phyloP scores from a whole-genome alignment of 352 stramenopile species.

The Phytophthora fragariaefolia region DNA sequence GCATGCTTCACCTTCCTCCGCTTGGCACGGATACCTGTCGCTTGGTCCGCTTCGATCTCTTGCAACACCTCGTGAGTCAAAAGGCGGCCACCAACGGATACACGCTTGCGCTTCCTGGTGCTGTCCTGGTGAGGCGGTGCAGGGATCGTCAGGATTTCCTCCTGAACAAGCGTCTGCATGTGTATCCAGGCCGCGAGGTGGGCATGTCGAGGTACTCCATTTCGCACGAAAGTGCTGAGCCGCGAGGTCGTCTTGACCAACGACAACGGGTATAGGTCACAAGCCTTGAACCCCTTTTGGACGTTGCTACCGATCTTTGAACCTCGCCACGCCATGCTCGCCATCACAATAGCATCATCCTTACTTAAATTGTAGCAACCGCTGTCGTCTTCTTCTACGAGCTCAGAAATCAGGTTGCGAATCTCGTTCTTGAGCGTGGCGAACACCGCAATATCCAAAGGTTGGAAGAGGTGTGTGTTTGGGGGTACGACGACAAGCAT shows the following conservation, averaged over 20 bases:
- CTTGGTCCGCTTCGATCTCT: not conserved
- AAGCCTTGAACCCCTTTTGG: slow-evolving; percentile 7
- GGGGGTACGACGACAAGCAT: slow-evolving; percentile 17
- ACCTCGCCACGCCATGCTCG: slow-evolving; percentile 6
- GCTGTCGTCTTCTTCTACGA: slow-evolving; percentile 8
- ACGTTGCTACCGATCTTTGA: slow-evolving; percentile 8
- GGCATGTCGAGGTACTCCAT: not conserved
- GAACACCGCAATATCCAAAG: slow-evolving; percentile 31
- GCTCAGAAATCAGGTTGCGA: slow-evolving; percentile 2
- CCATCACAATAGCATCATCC: slow-evolving; percentile 1
- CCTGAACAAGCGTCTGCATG: not conserved
- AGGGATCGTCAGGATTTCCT: slow-evolving; percentile 5
- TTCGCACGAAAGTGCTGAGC: not conserved
- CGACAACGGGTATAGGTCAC: slow-evolving; percentile 21
- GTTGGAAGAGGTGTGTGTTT: slow-evolving; percentile 30
- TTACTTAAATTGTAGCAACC: slow-evolving; percentile 11
- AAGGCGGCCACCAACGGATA: not conserved
- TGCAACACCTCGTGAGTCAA: slow-evolving; percentile 12
- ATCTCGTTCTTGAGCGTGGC: slow-evolving; percentile 20
- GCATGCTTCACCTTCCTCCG: not conserved
- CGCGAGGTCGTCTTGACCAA: slow-evolving; percentile 10
- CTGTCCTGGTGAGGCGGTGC: not conserved
- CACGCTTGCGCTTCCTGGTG: slow-evolving; percentile 7
- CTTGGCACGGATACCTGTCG: not conserved
- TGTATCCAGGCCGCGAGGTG: slow-evolving; percentile 10